Percentiles rank a stretch among this genome's conserved stretches.
phyloP scores from a whole-genome alignment of 2,329 filamentous ascomycete genomes.

The Polytolypa hystricis region DNA sequence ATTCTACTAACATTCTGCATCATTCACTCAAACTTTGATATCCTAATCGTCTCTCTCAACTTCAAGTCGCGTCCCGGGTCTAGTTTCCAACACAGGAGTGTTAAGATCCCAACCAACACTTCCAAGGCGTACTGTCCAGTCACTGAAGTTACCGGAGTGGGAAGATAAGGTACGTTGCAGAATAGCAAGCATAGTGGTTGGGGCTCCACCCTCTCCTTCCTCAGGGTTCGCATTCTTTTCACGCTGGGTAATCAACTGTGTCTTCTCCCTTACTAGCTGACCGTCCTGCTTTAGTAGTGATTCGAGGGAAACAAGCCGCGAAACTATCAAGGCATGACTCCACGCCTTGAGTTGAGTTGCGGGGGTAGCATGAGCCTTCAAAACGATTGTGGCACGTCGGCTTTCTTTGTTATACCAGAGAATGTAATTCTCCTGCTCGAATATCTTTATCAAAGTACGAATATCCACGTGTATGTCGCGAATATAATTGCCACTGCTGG shows the following conservation, averaged over 20 bases:
- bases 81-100: constrained; percentile 55
- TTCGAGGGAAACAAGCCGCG: constrained; percentile 14
- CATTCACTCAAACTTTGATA: too few species aligned
- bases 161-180: constrained; percentile 27
- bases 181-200: constrained; percentile 33
- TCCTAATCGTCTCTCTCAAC: constrained; percentile 23
- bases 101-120: constrained; percentile 56
- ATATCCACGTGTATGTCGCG: constrained; percentile 30
- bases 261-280: background rate
- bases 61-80: constrained; percentile 39
- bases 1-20: too few species aligned
- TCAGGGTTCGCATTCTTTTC: constrained; percentile 15
- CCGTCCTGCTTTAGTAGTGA: background rate
- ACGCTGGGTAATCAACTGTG: background rate
- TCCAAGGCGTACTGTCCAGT: constrained; percentile 32
- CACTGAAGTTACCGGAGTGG: constrained; percentile 34
- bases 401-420: constrained; percentile 43
- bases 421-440: constrained; percentile 46
- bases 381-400: constrained; percentile 44
- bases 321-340: constrained; percentile 47
- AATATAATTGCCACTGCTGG: constrained; percentile 13
- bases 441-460: constrained; percentile 41
- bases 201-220: constrained; percentile 25
- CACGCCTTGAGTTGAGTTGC: constrained; percentile 48
- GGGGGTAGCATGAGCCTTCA: constrained; percentile 48